Percentiles rank a stretch among this genome's conserved stretches.
Conservation (phyloP, 2,329 filamentous ascomycete genomes). For the Xylariales sp. region DNA sequence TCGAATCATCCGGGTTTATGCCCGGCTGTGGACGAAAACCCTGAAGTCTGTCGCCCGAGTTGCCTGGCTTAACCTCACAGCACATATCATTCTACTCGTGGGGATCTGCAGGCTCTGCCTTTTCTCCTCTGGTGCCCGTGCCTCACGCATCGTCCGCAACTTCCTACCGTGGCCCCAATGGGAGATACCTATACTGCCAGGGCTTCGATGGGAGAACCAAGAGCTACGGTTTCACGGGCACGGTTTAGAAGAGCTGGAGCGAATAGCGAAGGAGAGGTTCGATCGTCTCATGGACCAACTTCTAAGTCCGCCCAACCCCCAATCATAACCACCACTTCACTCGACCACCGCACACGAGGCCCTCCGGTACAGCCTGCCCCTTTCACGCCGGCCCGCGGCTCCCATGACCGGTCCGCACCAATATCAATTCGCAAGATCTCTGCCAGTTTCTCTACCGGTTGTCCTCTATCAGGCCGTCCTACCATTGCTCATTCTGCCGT, state of each 20-base stretch:
- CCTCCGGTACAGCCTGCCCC: constrained; percentile 20
- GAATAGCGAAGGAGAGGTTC: no score
- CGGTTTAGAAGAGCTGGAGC: no score
- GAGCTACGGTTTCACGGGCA: no score
- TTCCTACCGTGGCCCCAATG: no score
- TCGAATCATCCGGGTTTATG: neutral
- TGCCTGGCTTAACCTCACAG: neutral
- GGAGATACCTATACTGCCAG: neutral
- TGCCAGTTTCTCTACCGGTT: constrained; percentile 40
- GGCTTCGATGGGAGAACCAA: neutral
- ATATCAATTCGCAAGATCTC: constrained; percentile 44
- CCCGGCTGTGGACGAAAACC: neutral
- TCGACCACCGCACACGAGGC: constrained; percentile 5
- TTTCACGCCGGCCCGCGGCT: constrained; percentile 30
- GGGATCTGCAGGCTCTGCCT: neutral
- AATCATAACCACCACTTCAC: neutral
- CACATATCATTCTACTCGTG: neutral
- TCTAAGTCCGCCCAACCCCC: no score
- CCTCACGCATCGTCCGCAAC: neutral
- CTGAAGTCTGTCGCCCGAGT: neutral
- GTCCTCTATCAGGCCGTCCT: constrained; percentile 39
- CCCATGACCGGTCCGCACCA: constrained; percentile 19
- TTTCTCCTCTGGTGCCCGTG: neutral
- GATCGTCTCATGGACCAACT: no score
- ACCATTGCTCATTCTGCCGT: constrained; percentile 42